Base-by-base conservation (phyloP, 116 monocot species). In the Phalaenopsis hybrid region DNA sequence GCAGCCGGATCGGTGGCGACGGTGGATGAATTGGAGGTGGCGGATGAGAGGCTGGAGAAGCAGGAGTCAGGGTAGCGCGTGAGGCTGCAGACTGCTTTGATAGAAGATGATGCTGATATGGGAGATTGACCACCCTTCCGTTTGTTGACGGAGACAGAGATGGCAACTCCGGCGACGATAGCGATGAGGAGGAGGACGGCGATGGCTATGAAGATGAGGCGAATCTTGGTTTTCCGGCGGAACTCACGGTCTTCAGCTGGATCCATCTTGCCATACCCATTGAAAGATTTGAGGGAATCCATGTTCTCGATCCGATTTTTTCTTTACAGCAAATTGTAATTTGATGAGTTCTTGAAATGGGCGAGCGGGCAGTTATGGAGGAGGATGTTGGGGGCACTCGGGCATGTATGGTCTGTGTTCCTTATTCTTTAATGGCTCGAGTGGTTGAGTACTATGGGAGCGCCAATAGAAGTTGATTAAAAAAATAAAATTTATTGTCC, bases 231-330 rank as follows among this genome's bases (percentile, higher is more conserved):
- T n/a, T 81, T 85, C 23, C 87, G 86, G 33, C 82, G 88, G 84
- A 89, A 84, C 18, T 74, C 82, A 48, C 69, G 85, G 81, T 92
- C 85, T n/a, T 88, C 91, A 46, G 55, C 81, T 31, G 73, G 79
- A 82, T 82, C 63, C 43, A 93, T 83, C 78, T 93, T 96, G 58
- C 88, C 93, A 77, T 93, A 96, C 43, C 93, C 96, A 78, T 86
- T 91, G 84, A 91, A 92, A 28, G 90, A 85, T 58, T 89, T 89
- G 68, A 91, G 52, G 9, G 85, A 28, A 13, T 75, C 75, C 75
- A 75, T 75, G 73, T 23, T 17, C 41, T 13, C 16, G 55, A 16
- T 17, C 16, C 13, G 3, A 51, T 15, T 0, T 17, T 55, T 55
- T 55, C 15, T 41, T 41, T 41, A 4, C 55, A 9, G 4, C 55